Conservation (phyloP, 176 grass and related monocot species). For the Ananas comosus region DNA sequence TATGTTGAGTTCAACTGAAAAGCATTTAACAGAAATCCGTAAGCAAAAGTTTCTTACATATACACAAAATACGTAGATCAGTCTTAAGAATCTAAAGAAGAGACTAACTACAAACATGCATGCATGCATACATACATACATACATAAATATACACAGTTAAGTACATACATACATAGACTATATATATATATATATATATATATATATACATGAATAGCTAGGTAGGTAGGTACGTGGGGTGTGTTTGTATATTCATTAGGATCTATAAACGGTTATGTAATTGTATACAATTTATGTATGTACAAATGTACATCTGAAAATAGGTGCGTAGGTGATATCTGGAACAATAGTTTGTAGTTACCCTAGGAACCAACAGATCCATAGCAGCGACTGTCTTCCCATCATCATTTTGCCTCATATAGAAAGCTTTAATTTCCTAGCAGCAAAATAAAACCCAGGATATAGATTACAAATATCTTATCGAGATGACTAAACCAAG, state of each 20-base stretch:
- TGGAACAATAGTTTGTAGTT: constrained; percentile 7
- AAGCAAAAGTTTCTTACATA: neutral
- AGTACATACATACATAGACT: no score
- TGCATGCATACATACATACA: neutral
- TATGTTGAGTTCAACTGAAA: neutral
- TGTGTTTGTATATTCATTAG: no score
- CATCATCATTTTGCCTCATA: constrained; percentile 95
- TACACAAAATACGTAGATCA: neutral
- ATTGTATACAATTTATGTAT: no score
- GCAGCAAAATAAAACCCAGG: constrained; percentile 4
- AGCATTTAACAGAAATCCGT: neutral
- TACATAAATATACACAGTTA: no score
- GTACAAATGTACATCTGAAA: no score
- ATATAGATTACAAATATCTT: neutral
- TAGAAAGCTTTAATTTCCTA: constrained; percentile 99
- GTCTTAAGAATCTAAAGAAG: neutral
- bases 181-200: no score
- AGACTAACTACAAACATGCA: neutral
- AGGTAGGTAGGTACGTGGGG: no score
- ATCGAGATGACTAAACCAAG: neutral
- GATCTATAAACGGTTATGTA: no score
- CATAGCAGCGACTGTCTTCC: constrained; percentile 93
- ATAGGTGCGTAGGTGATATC: no score
- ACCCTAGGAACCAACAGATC: constrained; percentile 93
- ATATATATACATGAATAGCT: no score